phyloP scores from a whole-genome alignment of 345 rosid genomes.

The Pugionium dolabratum region DNA sequence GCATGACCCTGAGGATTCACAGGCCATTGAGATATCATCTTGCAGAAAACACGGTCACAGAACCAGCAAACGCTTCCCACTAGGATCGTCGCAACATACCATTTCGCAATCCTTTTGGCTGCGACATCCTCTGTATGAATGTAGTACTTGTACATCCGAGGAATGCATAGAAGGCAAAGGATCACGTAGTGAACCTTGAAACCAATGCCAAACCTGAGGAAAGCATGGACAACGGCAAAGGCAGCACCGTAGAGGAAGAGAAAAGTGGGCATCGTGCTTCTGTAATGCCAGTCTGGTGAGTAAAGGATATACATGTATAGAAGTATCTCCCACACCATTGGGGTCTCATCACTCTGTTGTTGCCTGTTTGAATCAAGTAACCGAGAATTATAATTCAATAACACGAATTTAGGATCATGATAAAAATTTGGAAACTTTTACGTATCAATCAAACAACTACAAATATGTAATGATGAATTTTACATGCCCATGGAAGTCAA shows the following conservation, averaged over 20 bases:
- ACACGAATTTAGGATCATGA: neutral
- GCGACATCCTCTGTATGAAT: constrained; percentile 65
- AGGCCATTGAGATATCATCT: constrained; percentile 57
- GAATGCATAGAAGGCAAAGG: constrained; percentile 83
- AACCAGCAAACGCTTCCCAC: constrained; percentile 75
- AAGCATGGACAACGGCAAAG: constrained; percentile 73
- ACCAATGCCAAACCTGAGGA: constrained; percentile 65
- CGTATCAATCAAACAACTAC: neutral
- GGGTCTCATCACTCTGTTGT: constrained; percentile 97
- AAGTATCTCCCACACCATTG: constrained; percentile 99
- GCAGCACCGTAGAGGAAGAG: constrained; percentile 83
- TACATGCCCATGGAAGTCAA: neutral
- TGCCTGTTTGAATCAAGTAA: constrained; percentile 52
- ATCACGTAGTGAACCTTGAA: constrained; percentile 84
- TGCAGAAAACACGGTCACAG: constrained; percentile 64
- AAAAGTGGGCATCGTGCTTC: constrained; percentile 93
- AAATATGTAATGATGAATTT: too few species aligned
- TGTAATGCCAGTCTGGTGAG: constrained; percentile 99
- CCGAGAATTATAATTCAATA: neutral
- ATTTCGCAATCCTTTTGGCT: constrained; percentile 75
- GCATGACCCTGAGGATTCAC: constrained; percentile 94
- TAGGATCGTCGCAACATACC: constrained; percentile 60
- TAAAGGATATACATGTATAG: constrained; percentile 89
- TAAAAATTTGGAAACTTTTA: neutral
- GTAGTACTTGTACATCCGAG: constrained; percentile 95